Evolutionary conservation across 495 filamentous ascomycete species (phyloP).

Genomic region (Penicillium flavigenum): DNA sequence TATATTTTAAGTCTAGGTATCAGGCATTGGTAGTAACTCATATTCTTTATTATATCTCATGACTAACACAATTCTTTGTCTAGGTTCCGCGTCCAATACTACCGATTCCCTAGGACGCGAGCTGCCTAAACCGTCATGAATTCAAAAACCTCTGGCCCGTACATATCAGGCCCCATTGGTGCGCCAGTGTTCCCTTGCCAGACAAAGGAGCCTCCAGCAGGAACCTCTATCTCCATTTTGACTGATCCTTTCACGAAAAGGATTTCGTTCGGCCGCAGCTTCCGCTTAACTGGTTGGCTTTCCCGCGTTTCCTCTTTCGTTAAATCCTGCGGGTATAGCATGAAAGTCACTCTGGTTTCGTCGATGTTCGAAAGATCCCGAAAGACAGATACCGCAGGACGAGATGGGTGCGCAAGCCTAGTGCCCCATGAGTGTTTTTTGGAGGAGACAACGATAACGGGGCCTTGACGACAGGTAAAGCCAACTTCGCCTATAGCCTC

Average conservation of each 20-base stretch:
- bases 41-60: conserved; percentile 2
- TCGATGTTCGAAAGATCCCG: conserved; percentile 10
- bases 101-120: conserved; percentile 5
- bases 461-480: background rate
- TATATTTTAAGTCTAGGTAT: conserved; percentile 2
- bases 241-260: conserved; percentile 13
- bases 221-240: conserved; percentile 11
- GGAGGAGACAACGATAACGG: conserved; percentile 2
- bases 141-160: conserved; percentile 5
- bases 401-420: conserved; percentile 7
- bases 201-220: conserved; percentile 8
- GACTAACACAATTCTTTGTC: conserved; percentile 7
- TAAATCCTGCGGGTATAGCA: conserved; percentile 6
- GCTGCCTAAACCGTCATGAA: conserved; percentile 7
- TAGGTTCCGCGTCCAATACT: conserved; percentile 5
- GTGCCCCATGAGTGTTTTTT: background rate
- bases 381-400: conserved; percentile 8
- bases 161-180: conserved; percentile 1
- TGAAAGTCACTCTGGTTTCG: conserved; percentile 5
- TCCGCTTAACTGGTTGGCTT: background rate
- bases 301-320: conserved; percentile 3
- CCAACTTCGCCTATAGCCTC: conserved; percentile 3
- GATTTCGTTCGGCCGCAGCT: conserved; percentile 11
- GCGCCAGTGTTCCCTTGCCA: conserved; percentile 3
- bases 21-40: conserved; percentile 1